Percentiles rank a stretch among this genome's conserved stretches.
phyloP scores from a whole-genome alignment of 495 filamentous ascomycete genomes.

The Penicillium soppii region DNA sequence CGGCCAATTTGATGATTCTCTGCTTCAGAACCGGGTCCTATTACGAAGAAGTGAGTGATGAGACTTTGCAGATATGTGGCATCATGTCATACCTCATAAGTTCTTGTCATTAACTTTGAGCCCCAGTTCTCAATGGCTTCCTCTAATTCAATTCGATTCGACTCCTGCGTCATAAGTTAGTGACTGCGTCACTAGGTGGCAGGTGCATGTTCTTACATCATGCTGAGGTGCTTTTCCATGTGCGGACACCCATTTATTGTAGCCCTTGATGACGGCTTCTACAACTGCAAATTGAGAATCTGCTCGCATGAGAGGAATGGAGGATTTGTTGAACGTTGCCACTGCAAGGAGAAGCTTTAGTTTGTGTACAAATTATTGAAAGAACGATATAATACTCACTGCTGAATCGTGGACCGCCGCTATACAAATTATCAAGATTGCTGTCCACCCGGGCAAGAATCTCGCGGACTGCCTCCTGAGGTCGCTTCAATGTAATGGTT shows the following conservation, averaged over 20 bases:
- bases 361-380: not conserved
- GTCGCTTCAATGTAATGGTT: slow-evolving; percentile 71
- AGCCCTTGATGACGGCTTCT: slow-evolving; percentile 88
- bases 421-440: slow-evolving; percentile 72
- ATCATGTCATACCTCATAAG: slow-evolving; percentile 60
- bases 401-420: slow-evolving; percentile 64
- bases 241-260: slow-evolving; percentile 69
- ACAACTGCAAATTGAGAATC: slow-evolving; percentile 90
- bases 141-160: slow-evolving; percentile 54
- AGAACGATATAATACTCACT: slow-evolving; percentile 44
- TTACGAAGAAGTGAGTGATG: not conserved
- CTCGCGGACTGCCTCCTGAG: slow-evolving; percentile 81
- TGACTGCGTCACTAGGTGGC: not conserved
- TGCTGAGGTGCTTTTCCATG: slow-evolving; percentile 54
- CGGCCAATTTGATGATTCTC: slow-evolving; percentile 76
- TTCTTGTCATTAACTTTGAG: slow-evolving; percentile 65
- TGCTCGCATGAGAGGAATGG: slow-evolving; percentile 70
- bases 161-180: slow-evolving; percentile 51
- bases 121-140: slow-evolving; percentile 79
- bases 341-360: slow-evolving; percentile 46
- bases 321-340: slow-evolving; percentile 76
- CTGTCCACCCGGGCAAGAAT: slow-evolving; percentile 76
- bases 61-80: not conserved
- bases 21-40: slow-evolving; percentile 86
- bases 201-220: slow-evolving; percentile 40